Evolutionary conservation across 371 early-diverging fungal species (phyloP), one percentile per base, ranked within the genome.

Genomic region (Apophysomyces sp.): DNA sequence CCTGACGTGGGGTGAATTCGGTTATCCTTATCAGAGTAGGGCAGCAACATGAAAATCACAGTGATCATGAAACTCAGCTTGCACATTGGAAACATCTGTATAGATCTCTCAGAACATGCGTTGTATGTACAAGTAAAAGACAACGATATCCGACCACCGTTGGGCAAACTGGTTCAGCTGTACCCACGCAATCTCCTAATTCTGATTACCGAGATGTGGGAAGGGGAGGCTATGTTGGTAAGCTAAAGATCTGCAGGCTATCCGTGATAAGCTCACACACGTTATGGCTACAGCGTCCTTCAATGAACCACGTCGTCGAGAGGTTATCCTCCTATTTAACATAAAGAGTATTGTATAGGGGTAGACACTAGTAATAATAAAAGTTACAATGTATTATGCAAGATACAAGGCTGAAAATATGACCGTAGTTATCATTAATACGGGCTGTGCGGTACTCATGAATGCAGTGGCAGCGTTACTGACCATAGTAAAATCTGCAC

Each of bases 181-280:
- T 89, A 88, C 56, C 90, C 92, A 26, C 69, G 68, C 32, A 77
- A 78, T 9, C 67, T 92, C 39, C 54, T 90, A 15, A 69, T 81
- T 7, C 68, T 92, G 29, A 84, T 92, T 55, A 82, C 86, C 66
- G 83, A 86, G 24, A 92, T 92, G 90, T 92, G 92, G 92, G 80
- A 84, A 29, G 79, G 83, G 49, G 81, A 86, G 26, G 78, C 90
- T 24, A 71, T 57, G 11, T 63, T 69, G 77, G 86, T 84, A 78
- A 21, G 24, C 4, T 44, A 0, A 34, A 34, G 7, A 34, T 34
- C 21, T n/a, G 49, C 6, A 44, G 9, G 8, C 16, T 34, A n/a
- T n/a, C n/a, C n/a, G n/a, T n/a, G n/a, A n/a, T 13, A 34, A 34
- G 8, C 9, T 44, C 24, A 4, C 21, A 44, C 11, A 21, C 1